Evolutionary conservation across 164 flowering plant genomes (phyloP).

Genomic region (Chimonanthus salicifolius): DNA sequence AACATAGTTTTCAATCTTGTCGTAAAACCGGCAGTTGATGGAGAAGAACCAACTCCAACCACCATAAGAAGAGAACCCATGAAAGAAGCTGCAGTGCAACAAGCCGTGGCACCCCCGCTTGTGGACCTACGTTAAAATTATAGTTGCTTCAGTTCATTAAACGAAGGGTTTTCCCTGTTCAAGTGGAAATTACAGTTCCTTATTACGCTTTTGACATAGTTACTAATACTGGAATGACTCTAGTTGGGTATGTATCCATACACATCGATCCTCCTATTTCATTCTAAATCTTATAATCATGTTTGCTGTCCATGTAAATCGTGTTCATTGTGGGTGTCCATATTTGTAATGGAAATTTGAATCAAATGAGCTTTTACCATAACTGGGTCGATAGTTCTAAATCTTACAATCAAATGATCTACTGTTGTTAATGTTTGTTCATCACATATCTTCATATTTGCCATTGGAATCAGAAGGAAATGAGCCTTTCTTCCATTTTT

Average conservation of each 20-base stretch:
- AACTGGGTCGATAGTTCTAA: too few relatives aligned
- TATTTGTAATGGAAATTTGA: too few relatives aligned
- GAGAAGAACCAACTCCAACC: constrained; percentile 13
- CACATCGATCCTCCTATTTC: neutral
- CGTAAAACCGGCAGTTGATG: constrained; percentile 61
- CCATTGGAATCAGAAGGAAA: too few relatives aligned
- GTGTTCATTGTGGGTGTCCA: too few relatives aligned
- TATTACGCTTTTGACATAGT: neutral
- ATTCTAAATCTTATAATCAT: too few relatives aligned
- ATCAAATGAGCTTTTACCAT: too few relatives aligned
- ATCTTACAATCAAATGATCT: too few relatives aligned
- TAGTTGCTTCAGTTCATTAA: neutral
- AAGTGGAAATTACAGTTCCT: neutral
- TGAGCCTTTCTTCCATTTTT: too few relatives aligned
- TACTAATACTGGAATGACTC: neutral
- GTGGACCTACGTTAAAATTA: neutral
- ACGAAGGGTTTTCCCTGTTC: neutral
- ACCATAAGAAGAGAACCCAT: neutral
- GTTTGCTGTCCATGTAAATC: too few relatives aligned
- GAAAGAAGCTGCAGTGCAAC: neutral
- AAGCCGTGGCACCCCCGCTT: neutral
- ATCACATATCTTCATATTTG: too few relatives aligned
- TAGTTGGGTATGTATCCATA: neutral
- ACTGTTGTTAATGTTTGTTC: too few relatives aligned
- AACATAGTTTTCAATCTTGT: constrained; percentile 45